Evolutionary conservation across 2,329 filamentous ascomycete species (phyloP).

Genomic region (Fusarium staphyleae): DNA sequence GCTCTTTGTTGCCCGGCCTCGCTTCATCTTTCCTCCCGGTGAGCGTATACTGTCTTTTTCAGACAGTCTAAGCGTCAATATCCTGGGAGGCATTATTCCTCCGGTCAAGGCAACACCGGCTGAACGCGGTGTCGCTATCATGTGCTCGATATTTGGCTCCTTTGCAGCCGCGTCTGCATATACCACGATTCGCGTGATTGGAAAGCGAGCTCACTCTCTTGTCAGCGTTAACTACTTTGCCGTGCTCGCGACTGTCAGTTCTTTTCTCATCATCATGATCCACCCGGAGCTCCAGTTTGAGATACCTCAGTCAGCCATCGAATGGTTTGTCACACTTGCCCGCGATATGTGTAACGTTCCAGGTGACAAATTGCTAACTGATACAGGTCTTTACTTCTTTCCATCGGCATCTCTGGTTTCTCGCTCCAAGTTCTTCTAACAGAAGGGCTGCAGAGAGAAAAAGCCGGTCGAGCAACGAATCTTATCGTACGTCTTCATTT

Average conservation of each 20-base stretch:
- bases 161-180: slow-evolving; percentile 73
- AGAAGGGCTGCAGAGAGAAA: slow-evolving; percentile 74
- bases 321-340: slow-evolving; percentile 35
- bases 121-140: slow-evolving; percentile 70
- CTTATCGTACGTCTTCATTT: slow-evolving; percentile 37
- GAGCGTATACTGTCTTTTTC: slow-evolving; percentile 3
- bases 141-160: slow-evolving; percentile 72
- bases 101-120: slow-evolving; percentile 55
- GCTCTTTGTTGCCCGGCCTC: slow-evolving; percentile 75
- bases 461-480: slow-evolving; percentile 49
- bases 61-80: background rate
- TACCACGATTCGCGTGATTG: slow-evolving; percentile 77
- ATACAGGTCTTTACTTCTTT: slow-evolving; percentile 64
- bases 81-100: slow-evolving; percentile 37
- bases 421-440: slow-evolving; percentile 81
- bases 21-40: slow-evolving; percentile 58
- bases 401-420: slow-evolving; percentile 74
- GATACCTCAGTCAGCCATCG: slow-evolving; percentile 37
- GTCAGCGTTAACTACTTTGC: slow-evolving; percentile 83
- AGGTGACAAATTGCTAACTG: background rate
- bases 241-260: slow-evolving; percentile 69
- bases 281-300: slow-evolving; percentile 52
- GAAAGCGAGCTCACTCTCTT: slow-evolving; percentile 75
- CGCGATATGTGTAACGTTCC: accelerated
- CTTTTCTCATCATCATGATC: slow-evolving; percentile 62